phyloP scores from a whole-genome alignment of 1,284 basidiomycete species.

The Lentinula novae-zelandiae region DNA sequence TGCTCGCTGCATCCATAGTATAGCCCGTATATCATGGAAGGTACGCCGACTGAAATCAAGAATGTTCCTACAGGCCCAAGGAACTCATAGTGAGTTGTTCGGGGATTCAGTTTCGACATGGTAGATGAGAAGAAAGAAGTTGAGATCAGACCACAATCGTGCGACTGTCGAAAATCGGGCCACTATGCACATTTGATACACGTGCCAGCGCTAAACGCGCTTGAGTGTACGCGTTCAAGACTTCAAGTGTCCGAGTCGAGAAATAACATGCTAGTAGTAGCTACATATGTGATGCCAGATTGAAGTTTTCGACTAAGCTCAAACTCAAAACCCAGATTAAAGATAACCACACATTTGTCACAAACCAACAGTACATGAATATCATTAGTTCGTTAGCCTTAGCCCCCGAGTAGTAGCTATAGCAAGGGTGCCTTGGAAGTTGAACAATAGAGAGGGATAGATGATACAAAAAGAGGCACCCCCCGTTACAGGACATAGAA shows the following conservation, averaged over 20 bases:
- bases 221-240: not conserved
- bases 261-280: no score
- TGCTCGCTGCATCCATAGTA: slow-evolving; percentile 85
- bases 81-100: slow-evolving; percentile 78
- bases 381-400: no score
- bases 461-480: no score
- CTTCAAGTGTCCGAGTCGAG: not conserved
- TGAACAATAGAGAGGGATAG: no score
- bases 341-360: no score
- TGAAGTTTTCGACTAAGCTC: no score
- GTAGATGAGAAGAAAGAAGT: not conserved
- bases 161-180: not conserved
- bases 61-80: slow-evolving; percentile 81
- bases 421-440: no score
- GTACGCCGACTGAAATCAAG: slow-evolving; percentile 71
- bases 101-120: slow-evolving; percentile 50
- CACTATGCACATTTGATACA: not conserved
- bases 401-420: no score
- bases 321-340: no score
- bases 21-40: slow-evolving; percentile 73
- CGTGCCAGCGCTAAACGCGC: not conserved
- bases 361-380: no score
- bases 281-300: no score
- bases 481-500: no score
- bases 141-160: not conserved